Evolutionary conservation across 805 yeast species (phyloP), one percentile per base, ranked within the genome.

Genomic region (Candida maris): DNA sequence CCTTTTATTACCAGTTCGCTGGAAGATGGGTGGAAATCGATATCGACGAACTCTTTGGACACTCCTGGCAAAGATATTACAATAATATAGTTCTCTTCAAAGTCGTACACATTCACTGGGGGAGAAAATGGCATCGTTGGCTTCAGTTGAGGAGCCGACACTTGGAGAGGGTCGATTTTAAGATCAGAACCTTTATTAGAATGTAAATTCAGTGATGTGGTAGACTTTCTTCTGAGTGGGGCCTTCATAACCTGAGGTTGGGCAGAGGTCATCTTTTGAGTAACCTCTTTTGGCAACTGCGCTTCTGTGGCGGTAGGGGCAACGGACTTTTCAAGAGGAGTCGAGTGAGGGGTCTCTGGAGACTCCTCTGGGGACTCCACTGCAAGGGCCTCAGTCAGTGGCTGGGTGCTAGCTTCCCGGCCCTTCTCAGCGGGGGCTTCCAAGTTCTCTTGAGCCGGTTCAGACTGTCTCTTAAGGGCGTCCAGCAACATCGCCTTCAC

Each of bases 1-100:
- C 83, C 84, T 41, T 70, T 72, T 24, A 78, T 59, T 13, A 72
- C 62, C 40, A 78, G 46, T 42, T 76, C 80, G 45, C 71, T 70
- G 9, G 73, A 65, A 1, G 78, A 64, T 24, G 82, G 79, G 48
- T 78, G 83, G 56, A 66, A 77, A 48, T 78, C 79, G 27, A 78
- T 67, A 34, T 70, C 72, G 44, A 78, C 68, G 13, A 72, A 67
- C 27, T 68, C 67, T 16, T 74, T 69, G 21, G 66, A 62, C 3
- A 79, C 79, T 32, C 84, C 84, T n/a, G 84, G 77, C 18, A 78
- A 52, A 4, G 81, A 71, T 9, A 77, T 52, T 1, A 71, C 71
- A 9, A 76, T 67, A 12, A 65, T 51, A 44, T 76, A 78, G 13
- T 61, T 56, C 13, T 64, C 64, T 1, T 64, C 63, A 33, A 65